Percentiles rank a stretch among this genome's conserved stretches.
Evolutionary conservation across 805 yeast genomes (phyloP).

Genomic region (Tetrapisispora nanseiensis): DNA sequence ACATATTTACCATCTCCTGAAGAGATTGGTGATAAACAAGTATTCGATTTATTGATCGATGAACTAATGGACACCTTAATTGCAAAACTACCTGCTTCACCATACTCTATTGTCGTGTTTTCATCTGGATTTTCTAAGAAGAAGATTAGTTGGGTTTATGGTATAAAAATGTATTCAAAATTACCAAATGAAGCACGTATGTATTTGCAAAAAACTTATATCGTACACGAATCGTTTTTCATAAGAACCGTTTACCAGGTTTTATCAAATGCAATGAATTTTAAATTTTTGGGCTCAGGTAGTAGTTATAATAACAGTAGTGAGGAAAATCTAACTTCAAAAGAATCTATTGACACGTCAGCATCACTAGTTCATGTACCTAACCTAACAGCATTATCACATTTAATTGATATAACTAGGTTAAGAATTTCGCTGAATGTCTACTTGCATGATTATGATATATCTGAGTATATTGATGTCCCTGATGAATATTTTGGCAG

Average conservation of each 20-base stretch:
- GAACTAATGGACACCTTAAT: conserved; percentile 51
- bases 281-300: conserved; percentile 33
- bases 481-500: conserved; percentile 32
- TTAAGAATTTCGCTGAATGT: conserved; percentile 68
- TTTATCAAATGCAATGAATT: conserved; percentile 49
- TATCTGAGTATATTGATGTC: conserved; percentile 40
- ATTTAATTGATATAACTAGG: conserved; percentile 60
- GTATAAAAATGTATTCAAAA: conserved; percentile 46
- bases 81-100: conserved; percentile 45
- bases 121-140: conserved; percentile 66
- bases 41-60: conserved; percentile 33
- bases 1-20: conserved; percentile 62
- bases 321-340: conserved; percentile 6
- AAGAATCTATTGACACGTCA: conserved; percentile 4
- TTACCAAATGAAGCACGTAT: conserved; percentile 49
- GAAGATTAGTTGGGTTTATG: conserved; percentile 56
- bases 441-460: conserved; percentile 54
- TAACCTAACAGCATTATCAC: conserved; percentile 44
- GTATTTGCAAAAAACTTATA: conserved; percentile 50
- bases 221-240: conserved; percentile 90
- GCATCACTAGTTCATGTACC: conserved; percentile 34
- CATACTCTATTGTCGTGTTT: conserved; percentile 63
- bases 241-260: conserved; percentile 68
- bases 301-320: conserved; percentile 7
- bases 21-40: conserved; percentile 30